Percentiles rank a stretch among this genome's conserved stretches.
Evolutionary conservation across 176 grass and related monocot genomes (phyloP).

Genomic region (Elymus sibiricus): DNA sequence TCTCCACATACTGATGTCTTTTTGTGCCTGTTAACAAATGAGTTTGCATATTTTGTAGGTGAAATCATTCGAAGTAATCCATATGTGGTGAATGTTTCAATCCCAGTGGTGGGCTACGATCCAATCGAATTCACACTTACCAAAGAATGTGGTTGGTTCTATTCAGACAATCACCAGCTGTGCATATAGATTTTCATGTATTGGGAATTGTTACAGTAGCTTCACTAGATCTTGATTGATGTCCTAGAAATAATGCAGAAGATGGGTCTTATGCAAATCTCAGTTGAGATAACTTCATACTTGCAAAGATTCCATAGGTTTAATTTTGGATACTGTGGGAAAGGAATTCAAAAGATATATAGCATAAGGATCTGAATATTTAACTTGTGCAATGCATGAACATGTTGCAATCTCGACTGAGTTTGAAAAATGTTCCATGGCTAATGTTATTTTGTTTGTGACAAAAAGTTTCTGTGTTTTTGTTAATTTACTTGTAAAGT

Average conservation of each 20-base stretch:
- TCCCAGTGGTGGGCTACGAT: conserved; percentile 80
- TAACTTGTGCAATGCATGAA: background rate
- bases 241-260: background rate
- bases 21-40: background rate
- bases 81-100: conserved; percentile 69
- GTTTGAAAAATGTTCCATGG: background rate
- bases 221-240: background rate
- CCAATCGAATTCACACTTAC: conserved; percentile 79
- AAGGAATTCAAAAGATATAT: background rate
- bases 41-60: conserved; percentile 51
- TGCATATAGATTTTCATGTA: background rate
- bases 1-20: conserved; percentile 10
- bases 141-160: conserved; percentile 87
- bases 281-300: conserved; percentile 11
- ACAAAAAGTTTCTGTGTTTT: conserved; percentile 10
- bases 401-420: background rate
- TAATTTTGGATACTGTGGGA: background rate
- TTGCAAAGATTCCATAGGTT: background rate
- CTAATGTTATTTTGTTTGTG: background rate
- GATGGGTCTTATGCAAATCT: background rate
- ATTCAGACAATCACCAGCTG: conserved; percentile 14
- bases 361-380: background rate
- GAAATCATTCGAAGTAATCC: conserved; percentile 53
- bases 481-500: conserved; percentile 9
- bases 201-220: background rate